These are phyloP conservation scores for Phylloporus scabripes DNA, from an alignment of 768 basidiomycete genomes.

Conservation along the genomic window DNA sequence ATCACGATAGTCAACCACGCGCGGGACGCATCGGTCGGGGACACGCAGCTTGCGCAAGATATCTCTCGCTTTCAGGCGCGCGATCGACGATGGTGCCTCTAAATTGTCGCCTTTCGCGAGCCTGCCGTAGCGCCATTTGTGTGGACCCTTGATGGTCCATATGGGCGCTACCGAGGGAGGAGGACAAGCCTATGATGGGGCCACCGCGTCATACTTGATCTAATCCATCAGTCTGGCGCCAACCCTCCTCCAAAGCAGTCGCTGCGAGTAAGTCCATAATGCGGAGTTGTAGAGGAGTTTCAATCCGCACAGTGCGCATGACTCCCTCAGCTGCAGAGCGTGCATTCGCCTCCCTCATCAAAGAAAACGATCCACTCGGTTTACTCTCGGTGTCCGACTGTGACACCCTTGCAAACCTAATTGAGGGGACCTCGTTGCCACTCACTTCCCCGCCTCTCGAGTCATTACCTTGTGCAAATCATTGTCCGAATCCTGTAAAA, in stretches of 20 bases:
- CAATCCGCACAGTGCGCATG: constrained; percentile 3
- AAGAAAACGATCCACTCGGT: constrained; percentile 16
- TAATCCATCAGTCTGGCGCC: constrained; percentile 64
- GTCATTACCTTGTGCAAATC: constrained; percentile 30
- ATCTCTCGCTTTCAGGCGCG: constrained; percentile 16
- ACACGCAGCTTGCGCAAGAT: constrained; percentile 53
- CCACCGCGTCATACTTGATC: constrained; percentile 43
- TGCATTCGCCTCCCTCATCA: constrained; percentile 12
- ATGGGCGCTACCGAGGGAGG: constrained; percentile 38
- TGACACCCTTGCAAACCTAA: constrained; percentile 10
- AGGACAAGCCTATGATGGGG: constrained; percentile 52
- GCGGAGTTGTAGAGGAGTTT: too few relatives aligned
- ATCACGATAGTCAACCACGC: constrained; percentile 82
- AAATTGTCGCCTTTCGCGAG: constrained; percentile 30
- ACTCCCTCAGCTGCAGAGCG: constrained; percentile 1
- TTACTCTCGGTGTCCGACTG: constrained; percentile 15
- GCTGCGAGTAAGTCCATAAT: too few relatives aligned
- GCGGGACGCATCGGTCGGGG: constrained; percentile 77
- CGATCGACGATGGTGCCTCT: neutral
- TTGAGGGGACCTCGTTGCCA: constrained; percentile 11
- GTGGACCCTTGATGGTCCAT: constrained; percentile 81
- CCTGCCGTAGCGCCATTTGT: constrained; percentile 89
- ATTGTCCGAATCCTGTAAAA: constrained; percentile 26
- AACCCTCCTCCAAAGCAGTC: constrained; percentile 54
- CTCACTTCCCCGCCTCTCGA: constrained; percentile 23